Base-by-base conservation (phyloP, 225 moss, liverwort and hornwort species). In the Pseudisothecium myosuroides region DNA sequence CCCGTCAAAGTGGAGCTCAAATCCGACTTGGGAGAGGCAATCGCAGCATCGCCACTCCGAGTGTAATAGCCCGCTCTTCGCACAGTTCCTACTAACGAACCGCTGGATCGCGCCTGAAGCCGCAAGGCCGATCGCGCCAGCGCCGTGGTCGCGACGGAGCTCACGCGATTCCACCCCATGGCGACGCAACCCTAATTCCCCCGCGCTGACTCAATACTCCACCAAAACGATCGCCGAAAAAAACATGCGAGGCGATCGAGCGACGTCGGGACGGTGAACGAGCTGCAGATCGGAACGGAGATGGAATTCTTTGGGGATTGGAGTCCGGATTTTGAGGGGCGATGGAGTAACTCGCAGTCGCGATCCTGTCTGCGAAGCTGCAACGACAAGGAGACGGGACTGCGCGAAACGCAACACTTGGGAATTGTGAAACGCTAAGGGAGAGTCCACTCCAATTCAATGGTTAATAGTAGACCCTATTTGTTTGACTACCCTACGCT, bases 91-190 rank as follows among this genome's bases (percentile, higher is more conserved):
- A 89, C 78, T 59, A 94, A 73, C 20, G 91, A 90, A 17, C 84
- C 87, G 13, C 76, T 87, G 31, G 92, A 92, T 85, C 93, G 74
- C 67, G 85, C 88, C 43, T 93, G 92, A 39, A 41, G 39, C 21
- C 88, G 83, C 61, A 92, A 63, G 19, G 87, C 91, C 72, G 92
- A 92, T 91, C 93, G 93, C 69, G 54, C 90, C 82, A 92, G 61
- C 41, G 74, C 90, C 65, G 88, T 80, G 34, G 88, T 87, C 66
- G 91, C 94, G 32, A 89, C 84, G 31, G 93, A 76, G 72, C 88
- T 85, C 31, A 91, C 90, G 24, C 94, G 93, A 34, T 58, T n/a
- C 94, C 93, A 94, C 90, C 83, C 94, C 94, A 94, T 94, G 8
- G 74, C 65, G 24, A 84, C 41, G 41, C 75, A 71, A 87, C 93